phyloP scores from a whole-genome alignment of 2,329 filamentous ascomycete species.

The Aureobasidium mangrovei region DNA sequence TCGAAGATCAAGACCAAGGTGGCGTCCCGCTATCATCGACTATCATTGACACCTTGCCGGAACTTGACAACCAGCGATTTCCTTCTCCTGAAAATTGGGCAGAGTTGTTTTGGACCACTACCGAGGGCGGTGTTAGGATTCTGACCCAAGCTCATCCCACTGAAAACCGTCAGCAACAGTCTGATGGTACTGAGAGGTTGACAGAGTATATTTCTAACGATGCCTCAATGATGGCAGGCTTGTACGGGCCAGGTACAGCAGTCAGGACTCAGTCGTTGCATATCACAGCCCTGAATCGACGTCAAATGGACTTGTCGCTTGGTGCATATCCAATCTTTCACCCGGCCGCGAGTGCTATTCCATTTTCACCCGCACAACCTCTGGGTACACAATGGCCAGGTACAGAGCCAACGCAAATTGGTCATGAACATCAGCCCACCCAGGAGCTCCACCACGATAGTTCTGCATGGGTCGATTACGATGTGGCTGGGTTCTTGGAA shows the following conservation, averaged over 20 bases:
- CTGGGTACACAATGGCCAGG: neutral
- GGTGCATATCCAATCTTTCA: neutral
- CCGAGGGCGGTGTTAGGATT: neutral
- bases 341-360: neutral
- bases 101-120: neutral
- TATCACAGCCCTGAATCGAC: neutral
- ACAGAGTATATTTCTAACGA: neutral
- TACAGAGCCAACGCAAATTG: neutral
- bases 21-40: neutral
- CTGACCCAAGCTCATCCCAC: neutral
- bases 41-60: neutral
- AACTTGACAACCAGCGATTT: neutral
- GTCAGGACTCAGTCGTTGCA: neutral
- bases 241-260: neutral
- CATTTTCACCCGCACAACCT: neutral
- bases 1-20: slow-evolving; percentile 5
- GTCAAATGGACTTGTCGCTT: neutral
- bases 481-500: slow-evolving; percentile 25
- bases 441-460: slow-evolving; percentile 5
- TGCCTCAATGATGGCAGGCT: neutral
- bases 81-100: neutral
- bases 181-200: neutral
- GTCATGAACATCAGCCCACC: neutral
- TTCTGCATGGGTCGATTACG: slow-evolving; percentile 18
- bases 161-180: neutral